phyloP scores from a whole-genome alignment of 352 stramenopile species.

The Globisporangium cylindrosporum region DNA sequence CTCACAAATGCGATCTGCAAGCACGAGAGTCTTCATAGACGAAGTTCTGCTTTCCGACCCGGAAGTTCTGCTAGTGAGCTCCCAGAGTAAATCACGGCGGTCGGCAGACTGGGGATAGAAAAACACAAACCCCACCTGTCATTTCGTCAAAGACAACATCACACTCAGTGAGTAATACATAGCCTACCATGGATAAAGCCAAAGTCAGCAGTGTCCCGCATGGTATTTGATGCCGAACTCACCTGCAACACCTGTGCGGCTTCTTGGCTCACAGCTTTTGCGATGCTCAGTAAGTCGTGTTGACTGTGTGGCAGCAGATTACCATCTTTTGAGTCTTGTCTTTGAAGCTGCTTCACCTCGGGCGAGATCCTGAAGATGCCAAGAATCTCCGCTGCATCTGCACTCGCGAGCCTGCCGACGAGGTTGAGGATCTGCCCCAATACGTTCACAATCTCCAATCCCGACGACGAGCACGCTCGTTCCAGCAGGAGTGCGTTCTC shows the following conservation, averaged over 20 bases:
- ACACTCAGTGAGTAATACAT: neutral
- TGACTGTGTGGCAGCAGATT: neutral
- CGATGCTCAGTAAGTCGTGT: neutral
- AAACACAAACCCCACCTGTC: slow-evolving; percentile 41
- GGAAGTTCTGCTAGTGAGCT: slow-evolving; percentile 13
- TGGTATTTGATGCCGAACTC: neutral
- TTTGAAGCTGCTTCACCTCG: neutral
- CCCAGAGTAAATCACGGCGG: slow-evolving; percentile 23
- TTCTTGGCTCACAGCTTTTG: slow-evolving; percentile 26
- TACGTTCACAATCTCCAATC: neutral
- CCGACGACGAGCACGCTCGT: neutral
- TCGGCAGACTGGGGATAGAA: slow-evolving; percentile 37
- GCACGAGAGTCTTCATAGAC: slow-evolving; percentile 21
- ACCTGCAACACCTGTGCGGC: slow-evolving; percentile 47
- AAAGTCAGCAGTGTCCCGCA: neutral
- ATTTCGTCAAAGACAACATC: neutral
- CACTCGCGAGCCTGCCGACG: slow-evolving; percentile 3
- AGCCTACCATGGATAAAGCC: neutral
- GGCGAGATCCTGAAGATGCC: neutral
- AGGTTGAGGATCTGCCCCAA: slow-evolving; percentile 13
- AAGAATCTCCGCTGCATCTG: slow-evolving; percentile 1
- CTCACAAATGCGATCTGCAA: slow-evolving; percentile 28
- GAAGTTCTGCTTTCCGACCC: neutral
- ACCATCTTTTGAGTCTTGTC: neutral
- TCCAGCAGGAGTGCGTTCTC: neutral